Percentiles rank a stretch among this genome's conserved stretches.
Evolutionary conservation across 257 asterid species (phyloP).

Genomic region (Nicotiana undulata): DNA sequence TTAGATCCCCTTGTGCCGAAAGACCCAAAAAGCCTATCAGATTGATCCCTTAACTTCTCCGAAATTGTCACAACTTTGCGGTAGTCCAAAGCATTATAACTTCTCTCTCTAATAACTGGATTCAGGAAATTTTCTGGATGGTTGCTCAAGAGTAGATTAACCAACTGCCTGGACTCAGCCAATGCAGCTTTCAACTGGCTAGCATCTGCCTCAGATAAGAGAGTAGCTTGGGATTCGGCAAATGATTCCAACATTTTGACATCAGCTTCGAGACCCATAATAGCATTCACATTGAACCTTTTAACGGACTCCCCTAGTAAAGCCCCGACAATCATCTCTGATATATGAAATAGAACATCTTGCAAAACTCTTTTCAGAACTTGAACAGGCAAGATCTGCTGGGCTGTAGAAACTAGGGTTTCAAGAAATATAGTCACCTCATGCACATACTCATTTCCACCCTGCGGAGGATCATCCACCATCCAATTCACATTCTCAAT

Average conservation of each 20-base stretch:
- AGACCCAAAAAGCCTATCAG: constrained; percentile 75
- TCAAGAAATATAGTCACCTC: constrained; percentile 88
- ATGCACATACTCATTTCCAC: constrained; percentile 82
- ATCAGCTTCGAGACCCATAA: constrained; percentile 80
- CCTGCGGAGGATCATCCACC: constrained; percentile 67
- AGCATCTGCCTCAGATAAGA: constrained; percentile 60
- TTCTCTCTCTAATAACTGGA: constrained; percentile 89
- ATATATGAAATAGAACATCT: constrained; percentile 84
- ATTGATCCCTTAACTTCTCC: constrained; percentile 85
- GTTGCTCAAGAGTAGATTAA: constrained; percentile 76
- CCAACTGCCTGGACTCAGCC: constrained; percentile 84
- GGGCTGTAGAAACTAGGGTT: constrained; percentile 85
- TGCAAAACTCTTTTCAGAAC: constrained; percentile 77
- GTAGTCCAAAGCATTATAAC: constrained; percentile 70
- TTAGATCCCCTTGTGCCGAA: constrained; percentile 88
- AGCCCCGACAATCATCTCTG: constrained; percentile 76
- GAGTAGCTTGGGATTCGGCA: constrained; percentile 79
- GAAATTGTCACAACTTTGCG: constrained; percentile 75
- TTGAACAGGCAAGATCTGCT: constrained; percentile 77
- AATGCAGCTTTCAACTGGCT: constrained; percentile 60
- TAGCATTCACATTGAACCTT: constrained; percentile 61
- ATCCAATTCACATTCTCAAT: constrained; percentile 94
- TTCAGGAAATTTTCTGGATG: constrained; percentile 92
- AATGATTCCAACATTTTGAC: constrained; percentile 72
- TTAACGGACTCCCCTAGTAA: constrained; percentile 76